phyloP scores from a whole-genome alignment of 2,329 filamentous ascomycete genomes.

The Cladosporium sp. region DNA sequence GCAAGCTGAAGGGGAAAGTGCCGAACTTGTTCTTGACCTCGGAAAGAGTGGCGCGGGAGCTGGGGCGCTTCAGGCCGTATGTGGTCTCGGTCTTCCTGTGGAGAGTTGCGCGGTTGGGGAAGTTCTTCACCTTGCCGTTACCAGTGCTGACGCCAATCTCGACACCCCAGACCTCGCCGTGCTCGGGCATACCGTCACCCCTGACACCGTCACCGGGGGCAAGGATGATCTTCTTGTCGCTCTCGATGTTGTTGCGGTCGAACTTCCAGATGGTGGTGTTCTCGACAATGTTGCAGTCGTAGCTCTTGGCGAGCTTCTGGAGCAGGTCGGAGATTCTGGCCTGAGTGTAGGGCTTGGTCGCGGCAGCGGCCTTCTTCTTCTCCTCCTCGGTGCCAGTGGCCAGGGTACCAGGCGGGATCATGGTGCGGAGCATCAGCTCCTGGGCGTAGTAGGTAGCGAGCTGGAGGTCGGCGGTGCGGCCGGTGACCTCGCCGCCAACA shows the following conservation, averaged over 20 bases:
- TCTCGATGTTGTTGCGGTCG: constrained; percentile 95
- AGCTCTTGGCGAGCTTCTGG: constrained; percentile 87
- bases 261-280: constrained; percentile 98
- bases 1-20: constrained; percentile 94
- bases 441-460: constrained; percentile 94
- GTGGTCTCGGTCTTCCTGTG: constrained; percentile 90
- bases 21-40: constrained; percentile 98
- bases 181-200: constrained; percentile 82
- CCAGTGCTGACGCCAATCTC: constrained; percentile 91
- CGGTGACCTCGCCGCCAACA: constrained; percentile 59
- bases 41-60: constrained; percentile 85
- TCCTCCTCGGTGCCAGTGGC: constrained; percentile 84
- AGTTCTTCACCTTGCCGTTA: constrained; percentile 88
- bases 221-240: constrained; percentile 96
- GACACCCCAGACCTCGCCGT: constrained; percentile 95
- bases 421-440: constrained; percentile 84
- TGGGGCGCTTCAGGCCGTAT: constrained; percentile 89
- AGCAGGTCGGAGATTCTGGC: constrained; percentile 80
- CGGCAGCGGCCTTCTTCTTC: constrained; percentile 74
- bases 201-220: constrained; percentile 80
- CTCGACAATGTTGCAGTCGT: constrained; percentile 90
- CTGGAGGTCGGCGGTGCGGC: constrained; percentile 79
- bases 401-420: constrained; percentile 85
- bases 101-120: constrained; percentile 83
- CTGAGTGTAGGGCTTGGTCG: constrained; percentile 79